Conservation (phyloP, 306 rosid species). For the Casuarina glauca region DNA sequence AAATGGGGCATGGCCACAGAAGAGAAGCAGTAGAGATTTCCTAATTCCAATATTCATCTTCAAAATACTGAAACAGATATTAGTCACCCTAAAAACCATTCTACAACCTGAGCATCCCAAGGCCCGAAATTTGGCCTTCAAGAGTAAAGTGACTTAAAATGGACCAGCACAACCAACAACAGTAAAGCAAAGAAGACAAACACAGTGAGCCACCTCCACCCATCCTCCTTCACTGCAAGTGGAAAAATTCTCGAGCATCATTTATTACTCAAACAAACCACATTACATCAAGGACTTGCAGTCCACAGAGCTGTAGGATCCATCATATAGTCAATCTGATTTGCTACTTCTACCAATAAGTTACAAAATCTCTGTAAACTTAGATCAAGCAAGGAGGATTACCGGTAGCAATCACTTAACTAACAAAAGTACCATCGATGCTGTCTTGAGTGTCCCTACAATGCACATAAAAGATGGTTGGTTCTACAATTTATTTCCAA, state of each 20-base stretch:
- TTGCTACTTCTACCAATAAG: neutral
- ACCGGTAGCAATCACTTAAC: neutral
- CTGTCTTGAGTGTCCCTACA: neutral
- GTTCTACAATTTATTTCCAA: neutral
- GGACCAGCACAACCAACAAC: neutral
- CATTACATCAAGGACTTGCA: neutral
- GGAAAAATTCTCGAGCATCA: neutral
- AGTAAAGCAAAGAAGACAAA: neutral
- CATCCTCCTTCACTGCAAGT: neutral
- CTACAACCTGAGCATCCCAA: neutral
- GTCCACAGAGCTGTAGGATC: neutral
- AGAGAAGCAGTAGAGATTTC: neutral
- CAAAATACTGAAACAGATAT: neutral
- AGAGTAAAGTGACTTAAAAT: neutral
- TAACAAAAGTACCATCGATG: neutral
- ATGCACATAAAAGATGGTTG: neutral
- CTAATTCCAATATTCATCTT: neutral
- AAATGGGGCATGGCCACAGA: neutral
- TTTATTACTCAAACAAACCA: neutral
- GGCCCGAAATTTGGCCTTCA: neutral
- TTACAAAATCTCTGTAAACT: neutral
- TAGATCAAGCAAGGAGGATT: neutral
- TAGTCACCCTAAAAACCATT: constrained; percentile 1
- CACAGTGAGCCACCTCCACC: neutral
- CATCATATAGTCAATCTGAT: neutral